These are phyloP conservation scores for Lithocarpus polystachyus DNA, from an alignment of 306 rosid genomes.

Conservation along the genomic window DNA sequence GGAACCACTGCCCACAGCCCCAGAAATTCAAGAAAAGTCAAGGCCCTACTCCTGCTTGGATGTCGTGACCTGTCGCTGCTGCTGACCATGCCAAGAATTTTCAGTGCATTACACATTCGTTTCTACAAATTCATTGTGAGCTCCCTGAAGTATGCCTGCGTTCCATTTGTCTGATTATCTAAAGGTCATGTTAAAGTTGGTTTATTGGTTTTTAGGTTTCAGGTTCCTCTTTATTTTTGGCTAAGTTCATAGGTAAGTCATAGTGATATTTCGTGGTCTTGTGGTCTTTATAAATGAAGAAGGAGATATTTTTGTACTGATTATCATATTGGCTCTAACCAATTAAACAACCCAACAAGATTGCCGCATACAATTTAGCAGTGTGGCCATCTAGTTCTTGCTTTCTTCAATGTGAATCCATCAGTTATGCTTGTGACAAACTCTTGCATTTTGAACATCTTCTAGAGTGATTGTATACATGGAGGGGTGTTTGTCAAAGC, in stretches of 20 bases:
- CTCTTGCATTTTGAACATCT: too few relatives aligned
- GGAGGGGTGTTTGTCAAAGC: not conserved
- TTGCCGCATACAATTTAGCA: not conserved
- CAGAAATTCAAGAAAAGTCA: slow-evolving; percentile 56
- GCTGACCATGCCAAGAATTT: slow-evolving; percentile 42
- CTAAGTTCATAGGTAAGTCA: slow-evolving; percentile 30
- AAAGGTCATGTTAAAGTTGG: slow-evolving; percentile 24
- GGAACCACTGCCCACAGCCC: slow-evolving; percentile 63
- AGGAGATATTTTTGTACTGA: not conserved
- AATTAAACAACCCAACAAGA: not conserved
- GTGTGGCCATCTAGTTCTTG: too few relatives aligned
- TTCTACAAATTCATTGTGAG: slow-evolving; percentile 11
- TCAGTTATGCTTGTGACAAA: too few relatives aligned
- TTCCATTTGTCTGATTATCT: slow-evolving; percentile 22
- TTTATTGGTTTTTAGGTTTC: slow-evolving; percentile 1
- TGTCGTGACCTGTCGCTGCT: slow-evolving; percentile 67
- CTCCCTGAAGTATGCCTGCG: slow-evolving; percentile 4
- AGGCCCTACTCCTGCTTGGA: slow-evolving; percentile 75
- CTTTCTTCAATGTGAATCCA: too few relatives aligned
- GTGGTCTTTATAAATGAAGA: slow-evolving; percentile 19
- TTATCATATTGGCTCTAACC: not conserved
- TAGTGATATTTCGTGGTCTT: slow-evolving; percentile 21
- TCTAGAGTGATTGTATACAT: too few relatives aligned
- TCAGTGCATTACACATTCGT: slow-evolving; percentile 4
- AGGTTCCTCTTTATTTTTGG: slow-evolving; percentile 6